phyloP scores from a whole-genome alignment of 2,329 filamentous ascomycete genomes.

The Plenodomus tracheiphilus region DNA sequence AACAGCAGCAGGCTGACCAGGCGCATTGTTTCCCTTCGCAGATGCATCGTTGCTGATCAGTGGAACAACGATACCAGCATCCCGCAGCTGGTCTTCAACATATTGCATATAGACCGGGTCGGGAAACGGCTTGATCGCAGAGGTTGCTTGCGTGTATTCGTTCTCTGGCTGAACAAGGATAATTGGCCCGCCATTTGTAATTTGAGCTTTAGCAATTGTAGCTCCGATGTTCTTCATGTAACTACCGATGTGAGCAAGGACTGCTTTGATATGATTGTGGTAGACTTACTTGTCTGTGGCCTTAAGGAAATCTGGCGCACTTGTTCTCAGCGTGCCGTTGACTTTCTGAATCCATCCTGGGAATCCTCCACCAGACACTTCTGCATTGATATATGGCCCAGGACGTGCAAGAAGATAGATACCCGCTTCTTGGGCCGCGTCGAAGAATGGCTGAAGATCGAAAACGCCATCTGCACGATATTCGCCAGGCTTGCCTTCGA shows the following conservation, averaged over 20 bases:
- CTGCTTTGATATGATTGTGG: not conserved
- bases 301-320: conserved; percentile 63
- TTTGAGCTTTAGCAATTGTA: conserved; percentile 74
- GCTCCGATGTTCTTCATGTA: conserved; percentile 65
- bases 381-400: conserved; percentile 78
- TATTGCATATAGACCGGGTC: conserved; percentile 71
- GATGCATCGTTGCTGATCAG: conserved; percentile 74
- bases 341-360: conserved; percentile 77
- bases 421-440: conserved; percentile 71
- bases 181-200: conserved; percentile 80
- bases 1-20: conserved; percentile 60
- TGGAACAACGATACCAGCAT: conserved; percentile 73
- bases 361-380: conserved; percentile 75
- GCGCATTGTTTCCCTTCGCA: conserved; percentile 64
- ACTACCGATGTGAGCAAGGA: conserved; percentile 35
- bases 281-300: conserved; percentile 65
- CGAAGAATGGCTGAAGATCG: conserved; percentile 73
- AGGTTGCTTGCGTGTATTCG: conserved; percentile 65
- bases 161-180: conserved; percentile 83
- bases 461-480: conserved; percentile 74
- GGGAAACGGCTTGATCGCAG: conserved; percentile 59
- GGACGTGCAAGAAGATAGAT: conserved; percentile 74
- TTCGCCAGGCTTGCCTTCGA: conserved; percentile 72
- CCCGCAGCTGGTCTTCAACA: conserved; percentile 68
- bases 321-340: conserved; percentile 66